phyloP scores from a whole-genome alignment of 1,284 basidiomycete genomes.

The Moesziomyces globuligerus region DNA sequence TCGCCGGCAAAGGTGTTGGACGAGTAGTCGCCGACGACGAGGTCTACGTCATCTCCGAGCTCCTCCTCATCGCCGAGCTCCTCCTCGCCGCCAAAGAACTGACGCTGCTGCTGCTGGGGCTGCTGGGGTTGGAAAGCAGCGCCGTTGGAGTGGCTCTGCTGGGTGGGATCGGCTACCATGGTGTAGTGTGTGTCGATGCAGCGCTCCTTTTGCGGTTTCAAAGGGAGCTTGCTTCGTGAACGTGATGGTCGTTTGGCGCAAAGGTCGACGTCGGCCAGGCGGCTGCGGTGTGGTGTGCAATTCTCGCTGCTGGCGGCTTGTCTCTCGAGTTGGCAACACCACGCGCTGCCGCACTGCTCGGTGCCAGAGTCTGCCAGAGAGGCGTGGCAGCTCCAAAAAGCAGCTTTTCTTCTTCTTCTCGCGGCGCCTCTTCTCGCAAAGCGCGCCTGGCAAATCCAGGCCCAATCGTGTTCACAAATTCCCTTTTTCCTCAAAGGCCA shows the following conservation, averaged over 20 bases:
- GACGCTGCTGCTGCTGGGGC: conserved; percentile 53
- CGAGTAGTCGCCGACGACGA: conserved; percentile 48
- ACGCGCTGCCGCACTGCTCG: no score
- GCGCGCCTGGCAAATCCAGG: no score
- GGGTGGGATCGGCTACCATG: conserved; percentile 38
- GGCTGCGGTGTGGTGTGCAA: no score
- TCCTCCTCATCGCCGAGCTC: conserved; percentile 53
- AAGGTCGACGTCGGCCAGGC: no score
- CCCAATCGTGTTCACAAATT: not conserved
- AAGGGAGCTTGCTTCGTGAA: conserved; percentile 33
- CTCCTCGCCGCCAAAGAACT: conserved; percentile 52
- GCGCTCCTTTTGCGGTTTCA: conserved; percentile 28
- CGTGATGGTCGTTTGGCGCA: conserved; percentile 8
- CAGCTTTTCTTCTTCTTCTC: not conserved
- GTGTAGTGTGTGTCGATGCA: conserved; percentile 12
- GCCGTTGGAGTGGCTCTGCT: conserved; percentile 38
- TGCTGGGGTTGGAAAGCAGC: conserved; percentile 29
- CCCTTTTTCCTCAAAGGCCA: not conserved
- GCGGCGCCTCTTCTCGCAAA: no score
- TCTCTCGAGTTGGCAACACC: no score
- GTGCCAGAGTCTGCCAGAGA: no score
- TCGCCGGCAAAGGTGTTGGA: conserved; percentile 22
- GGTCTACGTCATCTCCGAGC: conserved; percentile 55
- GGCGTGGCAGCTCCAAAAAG: not conserved
- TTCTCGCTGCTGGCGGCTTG: no score